Conservation (phyloP, 306 rosid genomes). For the Albizia julibrissin region DNA sequence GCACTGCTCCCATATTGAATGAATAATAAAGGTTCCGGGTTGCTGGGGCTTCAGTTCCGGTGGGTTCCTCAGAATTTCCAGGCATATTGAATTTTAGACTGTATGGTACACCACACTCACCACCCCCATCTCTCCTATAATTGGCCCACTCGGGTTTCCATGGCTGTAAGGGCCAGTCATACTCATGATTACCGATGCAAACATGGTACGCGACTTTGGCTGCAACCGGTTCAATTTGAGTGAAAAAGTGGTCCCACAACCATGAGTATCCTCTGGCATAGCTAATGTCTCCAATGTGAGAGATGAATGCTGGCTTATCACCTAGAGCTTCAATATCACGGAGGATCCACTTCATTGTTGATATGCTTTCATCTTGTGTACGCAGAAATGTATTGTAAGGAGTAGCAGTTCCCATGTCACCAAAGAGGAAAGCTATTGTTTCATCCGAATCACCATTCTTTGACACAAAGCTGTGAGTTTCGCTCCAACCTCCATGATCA, state of each 20-base stretch:
- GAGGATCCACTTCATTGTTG: conserved; percentile 85
- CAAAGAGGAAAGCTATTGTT: conserved; percentile 82
- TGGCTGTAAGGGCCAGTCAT: conserved; percentile 87
- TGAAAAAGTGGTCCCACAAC: conserved; percentile 91
- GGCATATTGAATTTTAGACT: conserved; percentile 93
- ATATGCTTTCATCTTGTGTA: conserved; percentile 80
- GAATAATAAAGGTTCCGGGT: conserved; percentile 86
- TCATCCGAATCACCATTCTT: conserved; percentile 69
- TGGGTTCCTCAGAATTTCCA: conserved; percentile 78
- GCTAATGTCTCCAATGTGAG: conserved; percentile 94
- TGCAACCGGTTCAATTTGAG: conserved; percentile 79
- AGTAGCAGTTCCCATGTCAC: conserved; percentile 87
- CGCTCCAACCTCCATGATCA: conserved; percentile 79
- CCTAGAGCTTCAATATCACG: conserved; percentile 88
- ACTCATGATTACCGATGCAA: conserved; percentile 91
- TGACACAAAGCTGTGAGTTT: conserved; percentile 66
- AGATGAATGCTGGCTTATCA: conserved; percentile 74
- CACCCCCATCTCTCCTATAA: conserved; percentile 92
- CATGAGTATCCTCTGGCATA: conserved; percentile 93
- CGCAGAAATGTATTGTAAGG: conserved; percentile 76
- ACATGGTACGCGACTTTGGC: conserved; percentile 82
- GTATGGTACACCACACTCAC: conserved; percentile 95
- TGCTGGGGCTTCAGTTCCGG: conserved; percentile 68
- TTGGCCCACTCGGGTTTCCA: conserved; percentile 85
- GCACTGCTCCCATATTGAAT: conserved; percentile 75